Evolutionary conservation across 768 basidiomycete genomes (phyloP).

Genomic region (Trametes gibbosa): DNA sequence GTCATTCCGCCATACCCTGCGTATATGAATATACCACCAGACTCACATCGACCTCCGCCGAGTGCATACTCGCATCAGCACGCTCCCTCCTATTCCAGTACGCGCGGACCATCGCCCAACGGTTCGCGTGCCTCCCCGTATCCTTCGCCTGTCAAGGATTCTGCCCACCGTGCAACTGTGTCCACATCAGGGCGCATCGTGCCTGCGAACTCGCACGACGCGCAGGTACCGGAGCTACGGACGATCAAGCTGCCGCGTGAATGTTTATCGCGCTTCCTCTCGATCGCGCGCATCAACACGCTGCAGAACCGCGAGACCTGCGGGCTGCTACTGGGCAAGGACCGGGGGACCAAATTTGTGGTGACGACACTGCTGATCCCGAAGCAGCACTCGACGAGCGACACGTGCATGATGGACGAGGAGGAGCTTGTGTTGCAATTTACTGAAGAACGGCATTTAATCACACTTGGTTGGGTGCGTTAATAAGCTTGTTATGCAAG

Average conservation of each 20-base stretch:
- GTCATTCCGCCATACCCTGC: conserved; percentile 23
- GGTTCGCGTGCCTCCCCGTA: conserved; percentile 24
- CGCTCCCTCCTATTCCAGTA: conserved; percentile 7
- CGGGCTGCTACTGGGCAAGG: conserved; percentile 76
- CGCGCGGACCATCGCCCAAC: conserved; percentile 23
- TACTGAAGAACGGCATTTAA: conserved; percentile 74
- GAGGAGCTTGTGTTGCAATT: conserved; percentile 86
- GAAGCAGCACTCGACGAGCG: conserved; percentile 83
- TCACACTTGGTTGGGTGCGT: conserved; percentile 90
- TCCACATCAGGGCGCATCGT: conserved; percentile 24
- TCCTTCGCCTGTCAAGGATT: conserved; percentile 31
- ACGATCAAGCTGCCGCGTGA: conserved; percentile 68
- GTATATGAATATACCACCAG: conserved; percentile 17
- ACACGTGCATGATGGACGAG: conserved; percentile 91
- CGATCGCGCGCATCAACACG: conserved; percentile 79
- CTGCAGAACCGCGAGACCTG: conserved; percentile 81
- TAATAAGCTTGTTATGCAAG: background rate
- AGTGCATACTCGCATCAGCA: conserved; percentile 13
- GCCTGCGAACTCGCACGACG: conserved; percentile 31
- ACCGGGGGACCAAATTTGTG: conserved; percentile 53
- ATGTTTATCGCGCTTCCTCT: conserved; percentile 71
- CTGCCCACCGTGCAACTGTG: conserved; percentile 25
- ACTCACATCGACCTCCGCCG: conserved; percentile 4
- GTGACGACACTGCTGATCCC: conserved; percentile 87
- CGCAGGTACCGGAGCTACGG: conserved; percentile 46